These are phyloP conservation scores for Dictyostelium capitatum DNA, from an alignment of 78 protist species.

Conservation along the genomic window DNA sequence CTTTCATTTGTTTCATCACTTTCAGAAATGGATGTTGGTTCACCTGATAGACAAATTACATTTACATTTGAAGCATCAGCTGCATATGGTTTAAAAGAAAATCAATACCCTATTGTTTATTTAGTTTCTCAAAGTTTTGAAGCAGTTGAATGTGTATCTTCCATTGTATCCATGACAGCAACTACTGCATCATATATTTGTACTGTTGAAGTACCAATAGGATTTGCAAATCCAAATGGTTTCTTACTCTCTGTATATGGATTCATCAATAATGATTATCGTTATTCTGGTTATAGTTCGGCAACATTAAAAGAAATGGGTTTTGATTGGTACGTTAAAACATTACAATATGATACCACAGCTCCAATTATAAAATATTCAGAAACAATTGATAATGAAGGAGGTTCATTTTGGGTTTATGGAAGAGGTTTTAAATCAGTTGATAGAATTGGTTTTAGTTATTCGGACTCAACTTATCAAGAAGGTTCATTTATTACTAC, in stretches of 20 bases:
- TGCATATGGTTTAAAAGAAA: neutral
- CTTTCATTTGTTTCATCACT: neutral
- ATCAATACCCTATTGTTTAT: neutral
- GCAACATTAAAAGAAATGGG: neutral
- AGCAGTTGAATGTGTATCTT: neutral
- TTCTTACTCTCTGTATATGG: neutral
- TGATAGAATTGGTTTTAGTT: neutral
- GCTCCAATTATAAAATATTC: neutral
- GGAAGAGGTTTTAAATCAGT: neutral
- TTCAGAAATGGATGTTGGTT: neutral
- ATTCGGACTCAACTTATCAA: no score
- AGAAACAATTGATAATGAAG: neutral
- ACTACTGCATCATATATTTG: neutral
- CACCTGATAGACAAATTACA: neutral
- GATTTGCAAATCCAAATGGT: neutral
- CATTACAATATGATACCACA: neutral
- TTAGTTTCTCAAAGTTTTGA: neutral
- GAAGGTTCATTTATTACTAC: no score
- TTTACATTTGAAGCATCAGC: neutral
- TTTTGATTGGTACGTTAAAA: no score
- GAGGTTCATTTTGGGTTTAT: slow-evolving; percentile 5
- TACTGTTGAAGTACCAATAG: neutral
- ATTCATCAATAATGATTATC: neutral
- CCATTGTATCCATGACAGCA: neutral
- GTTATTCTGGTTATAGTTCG: neutral